phyloP scores from a whole-genome alignment of 108 stramenopile genomes.

The Bacterosira constricta region DNA sequence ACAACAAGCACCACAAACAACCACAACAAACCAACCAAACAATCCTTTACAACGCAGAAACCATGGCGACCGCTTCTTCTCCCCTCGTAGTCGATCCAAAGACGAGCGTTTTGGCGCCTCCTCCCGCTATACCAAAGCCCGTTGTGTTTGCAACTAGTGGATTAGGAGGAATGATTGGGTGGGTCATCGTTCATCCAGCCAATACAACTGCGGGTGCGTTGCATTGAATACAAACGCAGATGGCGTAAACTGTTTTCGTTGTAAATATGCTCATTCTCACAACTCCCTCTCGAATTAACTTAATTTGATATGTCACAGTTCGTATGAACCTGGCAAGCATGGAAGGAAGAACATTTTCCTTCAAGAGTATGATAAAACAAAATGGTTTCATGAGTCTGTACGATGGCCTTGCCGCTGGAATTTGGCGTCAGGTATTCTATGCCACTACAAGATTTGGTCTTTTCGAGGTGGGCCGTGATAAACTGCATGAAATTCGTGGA shows the following conservation, averaged over 20 bases:
- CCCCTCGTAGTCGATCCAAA: not conserved
- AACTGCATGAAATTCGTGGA: constrained; percentile 81
- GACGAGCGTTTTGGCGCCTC: constrained; percentile 13
- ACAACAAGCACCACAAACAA: too few species aligned
- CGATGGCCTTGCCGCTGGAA: constrained; percentile 88
- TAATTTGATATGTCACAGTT: too few species aligned
- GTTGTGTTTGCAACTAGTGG: constrained; percentile 89
- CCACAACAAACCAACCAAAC: too few species aligned
- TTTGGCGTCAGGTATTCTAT: constrained; percentile 91
- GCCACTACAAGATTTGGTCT: constrained; percentile 89
- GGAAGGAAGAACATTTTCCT: constrained; percentile 67
- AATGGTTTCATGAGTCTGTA: constrained; percentile 80
- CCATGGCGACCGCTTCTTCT: not conserved
- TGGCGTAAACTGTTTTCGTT: not conserved
- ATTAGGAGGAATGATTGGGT: constrained; percentile 87
- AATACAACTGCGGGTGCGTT: constrained; percentile 73
- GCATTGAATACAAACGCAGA: too few species aligned
- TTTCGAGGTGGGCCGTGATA: constrained; percentile 91
- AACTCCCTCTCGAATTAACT: too few species aligned
- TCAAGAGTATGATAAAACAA: constrained; percentile 59
- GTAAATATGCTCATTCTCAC: not conserved
- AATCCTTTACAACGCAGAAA: too few species aligned
- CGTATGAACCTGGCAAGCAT: constrained; percentile 84
- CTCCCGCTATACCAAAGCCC: constrained; percentile 47
- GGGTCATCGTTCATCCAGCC: constrained; percentile 89